A percentile compares a stretch with the other conserved stretches of the same genome.
phyloP scores from a whole-genome alignment of 2,329 filamentous ascomycete genomes.

The Fusarium drepaniforme region DNA sequence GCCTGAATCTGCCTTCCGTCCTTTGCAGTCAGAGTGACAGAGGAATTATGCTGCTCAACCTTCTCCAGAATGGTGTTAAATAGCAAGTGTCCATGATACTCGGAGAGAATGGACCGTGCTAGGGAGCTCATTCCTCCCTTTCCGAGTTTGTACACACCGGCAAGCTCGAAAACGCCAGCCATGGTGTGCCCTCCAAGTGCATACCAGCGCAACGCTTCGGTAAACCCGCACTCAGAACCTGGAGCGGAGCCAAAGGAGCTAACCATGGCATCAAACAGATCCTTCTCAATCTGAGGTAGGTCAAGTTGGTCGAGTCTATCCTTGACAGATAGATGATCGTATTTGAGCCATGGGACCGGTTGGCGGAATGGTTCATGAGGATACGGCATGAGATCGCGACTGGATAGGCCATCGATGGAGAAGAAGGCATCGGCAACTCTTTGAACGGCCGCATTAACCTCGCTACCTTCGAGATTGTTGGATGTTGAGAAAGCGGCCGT shows the following conservation, averaged over 20 bases:
- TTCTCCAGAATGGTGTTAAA: slow-evolving; percentile 14
- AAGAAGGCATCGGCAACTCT: slow-evolving; percentile 45
- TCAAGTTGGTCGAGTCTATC: slow-evolving; percentile 47
- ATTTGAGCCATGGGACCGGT: slow-evolving; percentile 43
- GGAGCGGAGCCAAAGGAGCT: slow-evolving; percentile 27
- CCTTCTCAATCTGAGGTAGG: slow-evolving; percentile 29
- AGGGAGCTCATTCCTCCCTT: slow-evolving; percentile 35
- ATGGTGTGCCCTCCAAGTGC: slow-evolving; percentile 24
- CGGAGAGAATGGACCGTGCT: slow-evolving; percentile 9
- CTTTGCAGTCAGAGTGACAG: slow-evolving; percentile 11
- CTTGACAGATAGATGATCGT: slow-evolving; percentile 40
- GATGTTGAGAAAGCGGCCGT: background rate
- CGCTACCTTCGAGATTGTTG: background rate
- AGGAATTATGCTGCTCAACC: background rate
- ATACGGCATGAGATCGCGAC: slow-evolving; percentile 50
- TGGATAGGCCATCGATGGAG: slow-evolving; percentile 44
- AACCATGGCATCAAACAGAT: slow-evolving; percentile 27
- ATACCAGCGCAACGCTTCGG: slow-evolving; percentile 35
- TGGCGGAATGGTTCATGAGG: slow-evolving; percentile 48
- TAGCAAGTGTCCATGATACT: slow-evolving; percentile 16
- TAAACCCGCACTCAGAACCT: slow-evolving; percentile 10
- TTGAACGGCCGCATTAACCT: slow-evolving; percentile 9
- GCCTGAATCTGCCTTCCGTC: slow-evolving; percentile 6
- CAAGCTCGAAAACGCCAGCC: slow-evolving; percentile 22
- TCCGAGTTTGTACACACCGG: slow-evolving; percentile 29